Base-by-base conservation (phyloP, 164 flowering plant genomes). In the Kalanchoe fedtschenkoi region DNA sequence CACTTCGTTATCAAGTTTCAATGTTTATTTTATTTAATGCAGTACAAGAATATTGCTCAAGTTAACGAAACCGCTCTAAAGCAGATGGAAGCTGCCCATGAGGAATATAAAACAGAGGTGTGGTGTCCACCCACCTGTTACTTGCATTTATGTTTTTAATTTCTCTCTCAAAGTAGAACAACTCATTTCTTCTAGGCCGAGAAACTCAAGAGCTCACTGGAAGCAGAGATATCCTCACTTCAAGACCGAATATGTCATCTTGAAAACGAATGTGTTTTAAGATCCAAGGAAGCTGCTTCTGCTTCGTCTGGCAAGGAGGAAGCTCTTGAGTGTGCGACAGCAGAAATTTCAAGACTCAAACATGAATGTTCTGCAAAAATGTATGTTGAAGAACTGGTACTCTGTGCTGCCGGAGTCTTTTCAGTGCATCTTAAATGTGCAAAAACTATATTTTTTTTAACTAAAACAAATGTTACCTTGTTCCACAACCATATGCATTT, bases 11-110 rank as follows among this genome's bases (percentile, higher is more conserved):
- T 10, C 0, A 28, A 22, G 33, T 39, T 17, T 61, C 28, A 16
- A 2, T 42, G 59, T 22, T 68, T 41, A n/a, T 22, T 42, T 58
- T 19, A 70, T 59, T 17, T 22, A 60, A 69, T 51, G 55, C 80
- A 93, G 96, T 93, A 85, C 71, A 93, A 93, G 75, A 80, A 76
- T 69, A 88, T 93, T 46, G 96, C 99, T 24, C 78, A 88, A 61
- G 95, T 80, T 57, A 88, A 88, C 76, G 99, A 90, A 78, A 79
- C 71, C 59, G 95, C 96, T 37, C 46, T 93, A 62, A 86, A 78
- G 65, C 88, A 93, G 74, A 85, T 93, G 72, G 97, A 93, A 73
- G 47, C 58, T 66, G 85, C 89, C 46, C 85, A 85, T 77, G 88
- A 85, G 58, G 76, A 61, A 37, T 87, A 77, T 70, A 93, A 79